Evolutionary conservation across 139 green algal genomes (phyloP).

Genomic region (Chlorella sp.): DNA sequence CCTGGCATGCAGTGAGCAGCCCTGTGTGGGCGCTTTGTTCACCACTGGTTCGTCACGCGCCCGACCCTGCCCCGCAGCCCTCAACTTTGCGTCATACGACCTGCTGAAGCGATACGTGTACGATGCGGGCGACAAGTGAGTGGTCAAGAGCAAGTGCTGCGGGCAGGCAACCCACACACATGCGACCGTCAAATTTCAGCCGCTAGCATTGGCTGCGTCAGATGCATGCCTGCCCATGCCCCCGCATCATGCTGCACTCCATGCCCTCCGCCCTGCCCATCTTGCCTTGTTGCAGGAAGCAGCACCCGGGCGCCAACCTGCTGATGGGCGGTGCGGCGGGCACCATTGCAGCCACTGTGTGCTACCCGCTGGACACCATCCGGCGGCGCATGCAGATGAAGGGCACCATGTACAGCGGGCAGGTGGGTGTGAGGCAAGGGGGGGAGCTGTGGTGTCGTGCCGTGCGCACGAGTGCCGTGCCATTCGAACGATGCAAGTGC

Average conservation of each 20-base stretch:
- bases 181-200: too few species aligned
- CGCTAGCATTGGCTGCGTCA: too few species aligned
- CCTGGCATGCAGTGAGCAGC: too few species aligned
- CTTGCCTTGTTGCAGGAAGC: constrained; percentile 19
- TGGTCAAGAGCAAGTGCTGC: too few species aligned
- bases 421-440: constrained; percentile 36
- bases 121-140: constrained; percentile 58
- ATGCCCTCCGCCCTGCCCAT: not conserved
- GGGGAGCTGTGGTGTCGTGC: too few species aligned
- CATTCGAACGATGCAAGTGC: too few species aligned
- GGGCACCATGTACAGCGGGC: constrained; percentile 78
- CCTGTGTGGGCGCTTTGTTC: too few species aligned
- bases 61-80: constrained; percentile 57
- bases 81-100: constrained; percentile 97
- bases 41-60: too few species aligned
- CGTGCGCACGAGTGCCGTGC: too few species aligned
- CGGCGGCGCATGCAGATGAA: constrained; percentile 92
- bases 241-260: not conserved
- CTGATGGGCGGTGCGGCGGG: constrained; percentile 76
- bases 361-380: constrained; percentile 95
- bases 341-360: constrained; percentile 81
- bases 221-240: too few species aligned
- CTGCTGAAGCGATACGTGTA: constrained; percentile 83
- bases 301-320: constrained; percentile 78
- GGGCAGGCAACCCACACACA: too few species aligned